Conservation (phyloP, 2,329 filamentous ascomycete genomes). For the Phoma sp. region DNA sequence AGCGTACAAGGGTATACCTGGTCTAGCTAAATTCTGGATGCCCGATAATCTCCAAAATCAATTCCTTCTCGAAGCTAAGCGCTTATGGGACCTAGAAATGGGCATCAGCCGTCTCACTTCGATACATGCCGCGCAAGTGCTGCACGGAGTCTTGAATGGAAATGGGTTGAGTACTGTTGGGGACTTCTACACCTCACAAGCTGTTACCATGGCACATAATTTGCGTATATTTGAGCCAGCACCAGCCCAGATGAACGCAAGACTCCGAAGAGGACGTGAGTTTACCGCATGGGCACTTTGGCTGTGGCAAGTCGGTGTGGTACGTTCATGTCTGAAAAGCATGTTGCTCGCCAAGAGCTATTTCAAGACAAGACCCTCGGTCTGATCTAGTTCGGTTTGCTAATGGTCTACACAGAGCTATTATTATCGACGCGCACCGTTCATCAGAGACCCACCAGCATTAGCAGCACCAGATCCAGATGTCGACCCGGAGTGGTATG, state of each 20-base stretch:
- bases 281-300: constrained; percentile 23
- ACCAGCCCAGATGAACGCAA: not conserved
- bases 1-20: constrained; percentile 13
- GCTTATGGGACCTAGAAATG: constrained; percentile 29
- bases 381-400: not conserved
- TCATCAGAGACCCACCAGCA: constrained; percentile 15
- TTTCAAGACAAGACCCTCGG: not conserved
- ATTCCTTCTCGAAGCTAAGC: constrained; percentile 31
- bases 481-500: constrained; percentile 24
- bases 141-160: not conserved
- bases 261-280: constrained; percentile 2
- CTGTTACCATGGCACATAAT: constrained; percentile 22
- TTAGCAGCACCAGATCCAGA: constrained; percentile 19
- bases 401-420: constrained; percentile 6
- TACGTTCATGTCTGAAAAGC: not conserved
- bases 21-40: constrained; percentile 20
- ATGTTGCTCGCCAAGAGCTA: not conserved
- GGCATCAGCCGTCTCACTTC: constrained; percentile 21
- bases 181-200: constrained; percentile 21
- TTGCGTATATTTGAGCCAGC: constrained; percentile 20
- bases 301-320: constrained; percentile 10
- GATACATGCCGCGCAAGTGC: constrained; percentile 22
- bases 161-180: constrained; percentile 17
- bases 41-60: constrained; percentile 23
- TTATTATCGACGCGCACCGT: constrained; percentile 13